These are phyloP conservation scores for Tetratostichococcus sp. DNA, from an alignment of 139 green algal genomes.

Conservation along the genomic window DNA sequence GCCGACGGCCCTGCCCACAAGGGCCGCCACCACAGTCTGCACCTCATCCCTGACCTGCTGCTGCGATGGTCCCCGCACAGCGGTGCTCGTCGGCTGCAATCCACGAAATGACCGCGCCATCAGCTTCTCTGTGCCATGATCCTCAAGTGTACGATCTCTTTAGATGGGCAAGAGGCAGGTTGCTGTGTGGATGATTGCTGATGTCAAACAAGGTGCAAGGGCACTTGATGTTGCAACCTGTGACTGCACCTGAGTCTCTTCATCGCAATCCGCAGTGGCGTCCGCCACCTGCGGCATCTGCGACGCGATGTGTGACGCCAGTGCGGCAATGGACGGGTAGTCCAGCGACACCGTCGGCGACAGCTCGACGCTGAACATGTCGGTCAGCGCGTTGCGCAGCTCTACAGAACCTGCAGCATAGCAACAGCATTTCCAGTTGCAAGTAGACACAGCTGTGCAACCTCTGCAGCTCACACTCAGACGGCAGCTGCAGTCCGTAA, in stretches of 20 bases:
- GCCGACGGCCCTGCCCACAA: background rate
- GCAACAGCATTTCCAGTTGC: background rate
- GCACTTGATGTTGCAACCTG: no score
- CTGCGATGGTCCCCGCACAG: background rate
- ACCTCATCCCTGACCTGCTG: background rate
- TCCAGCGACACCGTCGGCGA: constrained; percentile 70
- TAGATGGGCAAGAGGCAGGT: no score
- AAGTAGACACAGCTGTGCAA: no score
- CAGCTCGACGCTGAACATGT: constrained; percentile 38
- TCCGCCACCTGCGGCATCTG: background rate
- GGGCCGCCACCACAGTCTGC: background rate
- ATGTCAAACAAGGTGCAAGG: no score
- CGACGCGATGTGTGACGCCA: constrained; percentile 16
- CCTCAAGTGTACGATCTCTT: no score
- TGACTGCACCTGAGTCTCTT: background rate
- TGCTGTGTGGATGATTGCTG: no score
- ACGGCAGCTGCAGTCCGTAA: no score
- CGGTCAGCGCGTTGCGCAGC: constrained; percentile 60
- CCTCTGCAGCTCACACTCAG: no score
- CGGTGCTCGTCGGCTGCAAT: no score
- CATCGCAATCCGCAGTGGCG: background rate
- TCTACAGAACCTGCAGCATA: constrained; percentile 42
- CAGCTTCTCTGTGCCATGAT: no score
- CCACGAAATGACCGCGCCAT: no score
- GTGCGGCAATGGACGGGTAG: constrained; percentile 52